A percentile compares a stretch with the other conserved stretches of the same genome.
Conservation (phyloP, 2,329 filamentous ascomycete genomes). For the Fusarium multiceps region DNA sequence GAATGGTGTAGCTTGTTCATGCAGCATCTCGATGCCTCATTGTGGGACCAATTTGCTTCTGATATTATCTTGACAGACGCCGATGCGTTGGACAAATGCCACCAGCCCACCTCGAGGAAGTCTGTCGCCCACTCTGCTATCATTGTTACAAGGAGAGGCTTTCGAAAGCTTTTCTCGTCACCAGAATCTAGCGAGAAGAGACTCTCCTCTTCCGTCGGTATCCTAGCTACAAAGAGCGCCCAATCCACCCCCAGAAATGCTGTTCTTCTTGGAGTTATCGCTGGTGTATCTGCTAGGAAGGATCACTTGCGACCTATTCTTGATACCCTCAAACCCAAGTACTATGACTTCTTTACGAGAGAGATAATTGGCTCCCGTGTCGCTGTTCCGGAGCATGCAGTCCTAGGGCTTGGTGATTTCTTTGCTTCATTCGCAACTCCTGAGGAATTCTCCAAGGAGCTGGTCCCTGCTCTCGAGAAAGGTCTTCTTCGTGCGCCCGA, state of each 20-base stretch:
- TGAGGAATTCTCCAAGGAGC: slow-evolving; percentile 78
- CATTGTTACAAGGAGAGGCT: slow-evolving; percentile 79
- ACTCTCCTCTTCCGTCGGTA: slow-evolving; percentile 70
- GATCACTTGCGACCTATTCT: slow-evolving; percentile 71
- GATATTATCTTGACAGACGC: slow-evolving; percentile 77
- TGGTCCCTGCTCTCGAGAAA: slow-evolving; percentile 88
- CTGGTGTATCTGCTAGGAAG: slow-evolving; percentile 84
- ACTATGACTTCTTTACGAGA: slow-evolving; percentile 85
- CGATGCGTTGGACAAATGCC: slow-evolving; percentile 80
- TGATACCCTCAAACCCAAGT: slow-evolving; percentile 72
- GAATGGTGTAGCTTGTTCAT: slow-evolving; percentile 90
- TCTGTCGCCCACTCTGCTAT: slow-evolving; percentile 79
- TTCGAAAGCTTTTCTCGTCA: slow-evolving; percentile 77
- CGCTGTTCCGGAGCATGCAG: slow-evolving; percentile 76
- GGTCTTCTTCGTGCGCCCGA: slow-evolving; percentile 89
- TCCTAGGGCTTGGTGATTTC: slow-evolving; percentile 81
- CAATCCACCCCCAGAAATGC: slow-evolving; percentile 76
- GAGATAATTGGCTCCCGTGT: slow-evolving; percentile 85
- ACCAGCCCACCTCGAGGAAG: slow-evolving; percentile 71
- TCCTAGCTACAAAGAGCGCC: slow-evolving; percentile 75
- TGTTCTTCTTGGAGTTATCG: slow-evolving; percentile 83
- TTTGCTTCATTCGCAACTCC: slow-evolving; percentile 78
- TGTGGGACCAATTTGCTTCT: slow-evolving; percentile 72
- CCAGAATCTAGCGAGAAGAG: slow-evolving; percentile 67
- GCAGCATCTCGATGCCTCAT: slow-evolving; percentile 71